Evolutionary conservation across 306 rosid species (phyloP).

Genomic region (Cicer bijugum): DNA sequence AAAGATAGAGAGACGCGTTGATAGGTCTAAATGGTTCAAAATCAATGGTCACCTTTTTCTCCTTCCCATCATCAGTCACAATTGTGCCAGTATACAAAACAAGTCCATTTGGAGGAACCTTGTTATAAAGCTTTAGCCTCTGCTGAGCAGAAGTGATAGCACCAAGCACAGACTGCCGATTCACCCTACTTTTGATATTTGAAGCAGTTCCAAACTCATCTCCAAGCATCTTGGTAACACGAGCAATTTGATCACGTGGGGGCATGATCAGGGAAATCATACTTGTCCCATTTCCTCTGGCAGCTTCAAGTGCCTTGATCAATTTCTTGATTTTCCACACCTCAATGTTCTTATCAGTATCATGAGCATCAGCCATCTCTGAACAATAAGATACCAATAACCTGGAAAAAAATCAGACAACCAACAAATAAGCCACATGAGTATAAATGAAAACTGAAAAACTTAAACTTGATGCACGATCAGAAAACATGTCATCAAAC

Average conservation of each 20-base stretch:
- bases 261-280: slow-evolving; percentile 96
- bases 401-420: slow-evolving; percentile 32
- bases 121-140: slow-evolving; percentile 82
- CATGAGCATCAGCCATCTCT: slow-evolving; percentile 77
- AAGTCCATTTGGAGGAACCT: slow-evolving; percentile 88
- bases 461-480: not conserved
- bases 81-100: slow-evolving; percentile 86
- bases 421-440: slow-evolving; percentile 36
- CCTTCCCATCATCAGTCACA: slow-evolving; percentile 89
- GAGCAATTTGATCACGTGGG: slow-evolving; percentile 85
- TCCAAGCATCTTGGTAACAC: slow-evolving; percentile 92
- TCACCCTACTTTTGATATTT: slow-evolving; percentile 88
- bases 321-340: slow-evolving; percentile 89
- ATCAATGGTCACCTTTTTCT: slow-evolving; percentile 85
- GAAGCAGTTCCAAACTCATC: slow-evolving; percentile 96
- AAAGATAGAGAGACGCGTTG: slow-evolving; percentile 82
- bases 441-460: not conserved
- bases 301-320: slow-evolving; percentile 91
- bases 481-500: not conserved
- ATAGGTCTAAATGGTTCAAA: slow-evolving; percentile 93
- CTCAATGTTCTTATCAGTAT: slow-evolving; percentile 87
- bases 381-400: slow-evolving; percentile 29
- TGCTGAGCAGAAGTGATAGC: slow-evolving; percentile 93
- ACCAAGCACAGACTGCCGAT: slow-evolving; percentile 86
- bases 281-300: slow-evolving; percentile 92